Conservation (phyloP, 208 protist species). For the Angomonas ambiguus region DNA sequence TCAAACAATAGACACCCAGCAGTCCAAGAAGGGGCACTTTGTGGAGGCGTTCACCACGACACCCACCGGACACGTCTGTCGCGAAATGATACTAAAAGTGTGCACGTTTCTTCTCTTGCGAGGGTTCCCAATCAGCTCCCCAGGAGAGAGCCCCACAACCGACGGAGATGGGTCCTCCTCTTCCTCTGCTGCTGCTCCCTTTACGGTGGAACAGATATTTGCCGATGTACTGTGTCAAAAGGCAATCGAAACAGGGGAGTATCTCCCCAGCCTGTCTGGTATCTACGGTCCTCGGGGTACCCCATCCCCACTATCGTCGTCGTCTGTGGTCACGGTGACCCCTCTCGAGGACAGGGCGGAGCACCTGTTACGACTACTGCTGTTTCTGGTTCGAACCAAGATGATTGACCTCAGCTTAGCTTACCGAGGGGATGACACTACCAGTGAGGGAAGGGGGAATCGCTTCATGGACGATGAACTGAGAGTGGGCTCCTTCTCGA, state of each 20-base stretch:
- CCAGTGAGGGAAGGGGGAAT: no score
- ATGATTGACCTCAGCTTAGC: not conserved
- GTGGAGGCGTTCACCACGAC: conserved; percentile 20
- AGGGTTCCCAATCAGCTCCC: conserved; percentile 49
- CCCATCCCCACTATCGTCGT: conserved; percentile 44
- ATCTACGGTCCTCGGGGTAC: conserved; percentile 11
- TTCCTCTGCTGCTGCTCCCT: not conserved
- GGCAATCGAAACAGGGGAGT: not conserved
- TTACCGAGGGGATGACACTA: conserved; percentile 8
- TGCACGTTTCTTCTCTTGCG: conserved; percentile 53
- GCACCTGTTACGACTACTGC: conserved; percentile 31
- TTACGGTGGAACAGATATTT: not conserved
- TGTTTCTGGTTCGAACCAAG: conserved; percentile 21
- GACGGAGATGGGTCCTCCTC: no score
- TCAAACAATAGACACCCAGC: conserved; percentile 32
- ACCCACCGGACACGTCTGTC: conserved; percentile 53
- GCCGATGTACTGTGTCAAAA: not conserved
- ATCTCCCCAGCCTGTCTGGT: conserved; percentile 10
- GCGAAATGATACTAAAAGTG: conserved; percentile 59
- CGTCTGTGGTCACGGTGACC: conserved; percentile 33
- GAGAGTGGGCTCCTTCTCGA: no score
- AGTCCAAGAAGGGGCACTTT: conserved; percentile 38
- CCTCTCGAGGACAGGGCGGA: conserved; percentile 48
- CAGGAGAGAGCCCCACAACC: no score
- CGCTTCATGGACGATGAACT: no score